Base-by-base conservation (phyloP, 192 early-diverging fungal genomes). In the Backusella circina region DNA sequence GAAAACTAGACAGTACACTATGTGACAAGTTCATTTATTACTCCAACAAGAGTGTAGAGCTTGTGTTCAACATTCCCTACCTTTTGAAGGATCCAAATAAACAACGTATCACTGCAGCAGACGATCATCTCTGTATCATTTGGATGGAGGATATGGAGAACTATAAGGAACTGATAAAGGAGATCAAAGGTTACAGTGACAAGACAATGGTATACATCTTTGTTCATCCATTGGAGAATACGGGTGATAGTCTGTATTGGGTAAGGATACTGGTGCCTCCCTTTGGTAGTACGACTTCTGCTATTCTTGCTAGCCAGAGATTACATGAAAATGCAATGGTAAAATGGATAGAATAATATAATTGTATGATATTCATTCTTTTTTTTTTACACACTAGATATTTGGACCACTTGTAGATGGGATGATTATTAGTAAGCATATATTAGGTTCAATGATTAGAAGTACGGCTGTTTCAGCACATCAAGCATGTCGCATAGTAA, bases 341-440 rank as follows among this genome's bases (percentile, higher is more conserved):
- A 81, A 85, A 44, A 33, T 8, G 12, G 33, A 3, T 3, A 28
- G 21, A 16, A 35, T 35, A 3, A 35, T 38, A 7, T 15, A 72
- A 1, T 18, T 18, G 54, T 28, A 36, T 9, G 32, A 65, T 41
- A 9, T n/a, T 39, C 74, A 26, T 15, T 5, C 2, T 5, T 12
- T 10, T 21, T 21, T 3, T n/a, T n/a, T n/a, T n/a, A n/a, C 3
- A 10, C 5, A 64, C 4, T 73, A 89, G 85, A 33, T 71, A n/a
- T 78, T 90, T 77, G 93, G 93, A 9, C 93, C 93, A 1, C 73
- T 95, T n/a, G 78, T 86, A 5, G 92, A 94, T 80, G 93, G 91
- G 18, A 90, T 91, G 87, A 76, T 93, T 15, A 84, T 94, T 5
- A 88, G 85, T 65, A 79, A 90, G n/a, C 89, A 91, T 72, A 77